A percentile compares a stretch with the other conserved stretches of the same genome.
Conservation (phyloP, 164 flowering plant genomes). For the Buxus sempervirens region DNA sequence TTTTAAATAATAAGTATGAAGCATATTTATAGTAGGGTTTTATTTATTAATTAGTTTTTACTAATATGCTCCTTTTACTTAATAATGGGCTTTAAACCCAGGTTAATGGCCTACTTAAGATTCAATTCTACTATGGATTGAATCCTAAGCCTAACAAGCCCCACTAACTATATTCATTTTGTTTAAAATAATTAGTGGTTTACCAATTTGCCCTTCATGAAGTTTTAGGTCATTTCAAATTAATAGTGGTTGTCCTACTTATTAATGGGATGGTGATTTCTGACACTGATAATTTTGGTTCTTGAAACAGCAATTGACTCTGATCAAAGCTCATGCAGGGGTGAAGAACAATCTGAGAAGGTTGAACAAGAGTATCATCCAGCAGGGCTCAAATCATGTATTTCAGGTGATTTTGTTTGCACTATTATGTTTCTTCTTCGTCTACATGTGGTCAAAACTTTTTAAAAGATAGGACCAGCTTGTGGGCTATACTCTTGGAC, state of each 20-base stretch:
- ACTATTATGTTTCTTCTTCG: conserved; percentile 50
- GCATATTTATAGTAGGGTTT: too few species aligned
- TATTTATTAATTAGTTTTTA: too few species aligned
- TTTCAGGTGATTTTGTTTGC: conserved; percentile 80
- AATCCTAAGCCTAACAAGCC: too few species aligned
- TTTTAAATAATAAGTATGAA: too few species aligned
- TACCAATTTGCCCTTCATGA: too few species aligned
- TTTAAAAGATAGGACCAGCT: conserved; percentile 33
- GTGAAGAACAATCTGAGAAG: conserved; percentile 88
- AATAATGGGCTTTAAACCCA: too few species aligned
- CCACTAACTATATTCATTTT: too few species aligned
- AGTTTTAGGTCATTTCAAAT: too few species aligned
- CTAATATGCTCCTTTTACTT: too few species aligned
- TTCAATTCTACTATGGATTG: too few species aligned
- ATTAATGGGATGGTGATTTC: not conserved
- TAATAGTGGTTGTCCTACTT: not conserved
- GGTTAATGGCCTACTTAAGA: too few species aligned
- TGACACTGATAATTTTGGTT: conserved; percentile 8
- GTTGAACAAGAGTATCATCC: conserved; percentile 70
- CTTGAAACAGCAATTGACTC: conserved; percentile 76
- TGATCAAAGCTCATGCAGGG: conserved; percentile 87
- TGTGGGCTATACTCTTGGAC: not conserved
- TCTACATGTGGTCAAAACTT: conserved; percentile 61
- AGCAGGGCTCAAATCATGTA: conserved; percentile 69
- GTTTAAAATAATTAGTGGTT: too few species aligned